Evolutionary conservation across 1,284 basidiomycete genomes (phyloP), one percentile per base, ranked within the genome.

Genomic region (Sporisorium iseilematis-ciliati): DNA sequence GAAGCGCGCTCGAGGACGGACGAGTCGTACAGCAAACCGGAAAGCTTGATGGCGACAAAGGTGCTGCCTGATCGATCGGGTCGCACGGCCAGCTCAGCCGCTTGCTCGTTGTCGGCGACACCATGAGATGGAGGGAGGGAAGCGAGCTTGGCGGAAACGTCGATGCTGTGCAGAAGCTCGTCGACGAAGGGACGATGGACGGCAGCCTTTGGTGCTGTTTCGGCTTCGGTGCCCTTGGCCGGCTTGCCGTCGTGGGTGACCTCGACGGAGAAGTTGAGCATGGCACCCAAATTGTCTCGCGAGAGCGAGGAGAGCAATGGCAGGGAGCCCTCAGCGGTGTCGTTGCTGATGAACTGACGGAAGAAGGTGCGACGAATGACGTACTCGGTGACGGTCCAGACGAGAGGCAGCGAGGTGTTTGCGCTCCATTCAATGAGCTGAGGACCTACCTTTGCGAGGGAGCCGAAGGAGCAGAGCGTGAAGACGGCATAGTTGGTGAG

Each of bases 201-300:
- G 3, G 73, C 64, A 18, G 55, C 52, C 26, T 65, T 56, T 23
- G 52, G 31, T 23, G 18, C 18, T 38, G 20, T 41, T 0, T n/a
- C 53, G 33, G 25, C 89, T 86, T 2, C 92, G 88, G 63, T 91
- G 89, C 29, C 57, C 29, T 55, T 58, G 38, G 87, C 88, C 80
- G 91, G 90, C 16, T 88, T 87, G 41, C 85, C 79, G 43, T 81
- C 75, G 29, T 87, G 86, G 71, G 93, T 90, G 11, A 92, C 93
- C 85, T 95, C 93, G 26, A 93, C 93, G 49, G 91, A 92, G 86
- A 95, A 95, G 38, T 89, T 91, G 75, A 97, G 90, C 18, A 96
- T 87, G n/a, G 89, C 88, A 6, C 93, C 94, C 68, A 91, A 91
- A 77, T 92, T 91, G 72, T 72, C 66, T 20, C 65, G 49, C 20